Conservation (phyloP, 352 stramenopile species). For the Phytophthora rubi region DNA sequence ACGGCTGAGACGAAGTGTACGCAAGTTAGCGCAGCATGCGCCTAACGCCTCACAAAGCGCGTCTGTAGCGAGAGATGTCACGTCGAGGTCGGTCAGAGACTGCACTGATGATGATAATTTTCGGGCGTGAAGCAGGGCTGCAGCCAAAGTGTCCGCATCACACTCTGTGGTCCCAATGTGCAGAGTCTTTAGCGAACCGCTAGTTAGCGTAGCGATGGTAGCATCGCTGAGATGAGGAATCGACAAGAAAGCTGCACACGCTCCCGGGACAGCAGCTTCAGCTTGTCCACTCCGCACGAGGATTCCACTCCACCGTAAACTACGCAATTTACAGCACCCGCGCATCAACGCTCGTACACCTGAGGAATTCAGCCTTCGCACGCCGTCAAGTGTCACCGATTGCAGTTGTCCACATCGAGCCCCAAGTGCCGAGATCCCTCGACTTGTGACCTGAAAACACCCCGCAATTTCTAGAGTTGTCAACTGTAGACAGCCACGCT, state of each 20-base stretch:
- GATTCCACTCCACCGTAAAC: slow-evolving; percentile 60
- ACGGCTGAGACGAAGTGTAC: slow-evolving; percentile 59
- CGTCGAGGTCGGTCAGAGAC: slow-evolving; percentile 58
- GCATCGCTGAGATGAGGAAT: slow-evolving; percentile 51
- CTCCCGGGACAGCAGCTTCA: slow-evolving; percentile 2
- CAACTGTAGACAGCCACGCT: slow-evolving; percentile 53
- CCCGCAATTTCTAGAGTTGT: slow-evolving; percentile 62
- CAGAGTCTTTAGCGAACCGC: slow-evolving; percentile 43
- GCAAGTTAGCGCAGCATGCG: slow-evolving; percentile 40
- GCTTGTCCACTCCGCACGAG: slow-evolving; percentile 56
- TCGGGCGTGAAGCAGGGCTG: slow-evolving; percentile 21
- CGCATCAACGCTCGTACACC: slow-evolving; percentile 40
- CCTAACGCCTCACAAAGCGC: slow-evolving; percentile 58
- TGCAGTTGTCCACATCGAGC: slow-evolving; percentile 46
- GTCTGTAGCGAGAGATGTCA: slow-evolving; percentile 67
- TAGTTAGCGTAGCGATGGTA: slow-evolving; percentile 37
- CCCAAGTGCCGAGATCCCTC: slow-evolving; percentile 45
- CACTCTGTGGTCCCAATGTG: slow-evolving; percentile 67
- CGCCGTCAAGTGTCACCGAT: slow-evolving; percentile 61
- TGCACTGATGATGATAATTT: slow-evolving; percentile 7
- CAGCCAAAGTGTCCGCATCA: slow-evolving; percentile 52
- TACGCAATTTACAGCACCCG: slow-evolving; percentile 47
- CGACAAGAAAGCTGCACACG: slow-evolving; percentile 68
- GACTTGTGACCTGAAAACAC: slow-evolving; percentile 72
- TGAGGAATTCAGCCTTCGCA: slow-evolving; percentile 48